Base-by-base conservation (phyloP, 2,329 filamentous ascomycete genomes). In the Talaromyces sp. region DNA sequence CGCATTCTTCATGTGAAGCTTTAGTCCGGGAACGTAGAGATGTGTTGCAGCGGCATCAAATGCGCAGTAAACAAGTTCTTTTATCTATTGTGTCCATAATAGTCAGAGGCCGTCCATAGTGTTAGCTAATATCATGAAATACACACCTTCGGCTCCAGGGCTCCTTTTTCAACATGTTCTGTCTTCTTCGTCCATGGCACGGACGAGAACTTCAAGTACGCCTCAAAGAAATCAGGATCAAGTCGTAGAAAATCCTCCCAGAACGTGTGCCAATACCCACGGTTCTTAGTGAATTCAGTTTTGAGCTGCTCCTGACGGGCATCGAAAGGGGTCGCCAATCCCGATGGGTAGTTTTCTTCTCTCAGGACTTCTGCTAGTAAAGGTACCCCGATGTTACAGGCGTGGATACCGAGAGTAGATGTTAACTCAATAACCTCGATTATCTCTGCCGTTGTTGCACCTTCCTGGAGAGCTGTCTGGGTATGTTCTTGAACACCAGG, bases 1-100 rank as follows among this genome's bases (percentile, higher is more conserved):
- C 28, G 79, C 80, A 64, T 82, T 82, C 60, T 73, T 75, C 73
- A 82, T 81, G 65, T 82, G 80, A 30, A 81, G 64, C 62, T 81
- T 82, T 52, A 81, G 65, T 0, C 80, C 81, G 0, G 78, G 77
- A 5, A 73, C 69, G 59, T 81, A 82, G 23, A 82, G 71, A 66
- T 82, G 81, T 14, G 80, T 83, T 6, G 78, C 72, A 16, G 80
- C 79, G 27, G 70, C 68, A 66, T 82, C 80, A 62, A 82, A 81
- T 1, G 79, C 80, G 62, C 79, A 81, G 63, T 81, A 81, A 6
- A 82, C 72, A 23, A 82, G 66, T 65, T 82, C 80, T 67, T 81
- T 82, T 56, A 76, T 75, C 72, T 82, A 23, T 33, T 10, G 12
- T 9, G 5, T 14, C 18, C 31, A 31, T 28, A 23, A 14, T 9